Evolutionary conservation across 768 basidiomycete species (phyloP).

Genomic region (Phaeolepiota aurea): DNA sequence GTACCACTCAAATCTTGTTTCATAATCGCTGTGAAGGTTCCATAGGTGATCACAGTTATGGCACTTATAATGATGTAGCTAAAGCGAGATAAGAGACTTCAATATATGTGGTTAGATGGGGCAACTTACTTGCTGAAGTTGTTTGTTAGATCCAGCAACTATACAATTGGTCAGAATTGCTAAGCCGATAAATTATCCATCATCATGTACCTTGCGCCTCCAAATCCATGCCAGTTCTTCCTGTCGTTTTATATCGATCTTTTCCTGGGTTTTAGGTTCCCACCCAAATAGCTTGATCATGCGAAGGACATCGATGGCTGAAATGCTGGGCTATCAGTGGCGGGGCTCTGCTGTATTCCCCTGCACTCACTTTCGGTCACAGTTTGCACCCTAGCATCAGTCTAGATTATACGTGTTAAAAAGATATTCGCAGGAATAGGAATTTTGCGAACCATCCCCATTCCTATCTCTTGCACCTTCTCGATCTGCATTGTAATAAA

Average conservation of each 20-base stretch:
- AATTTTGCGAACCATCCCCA: constrained; percentile 23
- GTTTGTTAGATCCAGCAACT: background rate
- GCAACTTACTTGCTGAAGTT: background rate
- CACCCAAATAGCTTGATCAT: constrained; percentile 72
- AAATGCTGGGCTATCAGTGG: no score
- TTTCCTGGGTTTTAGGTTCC: constrained; percentile 46
- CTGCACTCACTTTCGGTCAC: constrained; percentile 46
- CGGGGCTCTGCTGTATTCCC: constrained; percentile 5
- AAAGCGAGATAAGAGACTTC: background rate
- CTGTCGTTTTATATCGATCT: constrained; percentile 48
- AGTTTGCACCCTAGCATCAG: constrained; percentile 50
- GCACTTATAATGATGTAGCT: constrained; percentile 54
- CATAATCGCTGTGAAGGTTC: constrained; percentile 38
- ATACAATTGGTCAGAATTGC: background rate
- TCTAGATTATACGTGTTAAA: constrained; percentile 7
- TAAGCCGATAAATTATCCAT: no score
- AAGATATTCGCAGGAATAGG: background rate
- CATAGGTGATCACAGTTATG: constrained; percentile 60
- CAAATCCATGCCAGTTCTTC: constrained; percentile 50
- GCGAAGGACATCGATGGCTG: constrained; percentile 45
- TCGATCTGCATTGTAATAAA: constrained; percentile 43
- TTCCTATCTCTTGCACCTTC: constrained; percentile 35
- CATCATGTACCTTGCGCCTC: constrained; percentile 17
- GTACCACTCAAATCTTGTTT: constrained; percentile 16
- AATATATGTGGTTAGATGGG: background rate